Evolutionary conservation across 305 asterid genomes (phyloP), one percentile per base, ranked within the genome.

Genomic region (Fraxinus greggii): DNA sequence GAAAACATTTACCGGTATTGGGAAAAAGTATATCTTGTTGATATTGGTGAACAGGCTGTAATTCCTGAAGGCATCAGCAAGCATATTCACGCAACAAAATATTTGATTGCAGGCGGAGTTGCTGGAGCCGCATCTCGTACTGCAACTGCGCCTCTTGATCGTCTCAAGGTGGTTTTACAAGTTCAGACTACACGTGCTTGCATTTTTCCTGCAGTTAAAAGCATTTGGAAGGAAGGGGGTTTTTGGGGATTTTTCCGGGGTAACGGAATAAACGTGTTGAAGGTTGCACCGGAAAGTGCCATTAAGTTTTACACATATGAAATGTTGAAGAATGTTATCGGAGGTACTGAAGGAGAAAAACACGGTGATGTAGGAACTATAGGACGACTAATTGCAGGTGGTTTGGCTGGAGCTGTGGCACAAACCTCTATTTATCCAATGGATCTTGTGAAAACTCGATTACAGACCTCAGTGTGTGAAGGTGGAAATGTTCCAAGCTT

Each of bases 201-300:
- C 40, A 85, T 93, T 54, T 87, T 80, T 51, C 88, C 98, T 7
- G 98, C 97, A 21, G 83, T 92, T 59, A 75, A 87, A 80, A 89
- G 72, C 75, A 92, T 95, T 82, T 92, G 93, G 98, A 90, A 81
- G n/a, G 98, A 97, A 29, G 97, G 98, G 78, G 90, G 94, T 1
- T 59, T 88, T 67, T 78, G 87, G 72, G 94, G 93, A 3, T 97
- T 95, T 83, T 97, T 94, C 75, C 83, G 98, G 74, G 98, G 99
- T 33, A 97, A 97, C 40, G 99, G 99, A 61, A 54, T 97, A 83
- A 97, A 97, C 63, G 97, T 94, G 56, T 42, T 97, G 83, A 97
- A 97, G 87, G 99, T 95, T 86, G 97, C 97, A 61, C 98, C 98
- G 7, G 99, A 97, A 86, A 97, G 99, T 85, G 99, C 99, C 80